Evolutionary conservation across 345 rosid genomes (phyloP), one percentile per base, ranked within the genome.

Genomic region (Pugionium dolabratum): DNA sequence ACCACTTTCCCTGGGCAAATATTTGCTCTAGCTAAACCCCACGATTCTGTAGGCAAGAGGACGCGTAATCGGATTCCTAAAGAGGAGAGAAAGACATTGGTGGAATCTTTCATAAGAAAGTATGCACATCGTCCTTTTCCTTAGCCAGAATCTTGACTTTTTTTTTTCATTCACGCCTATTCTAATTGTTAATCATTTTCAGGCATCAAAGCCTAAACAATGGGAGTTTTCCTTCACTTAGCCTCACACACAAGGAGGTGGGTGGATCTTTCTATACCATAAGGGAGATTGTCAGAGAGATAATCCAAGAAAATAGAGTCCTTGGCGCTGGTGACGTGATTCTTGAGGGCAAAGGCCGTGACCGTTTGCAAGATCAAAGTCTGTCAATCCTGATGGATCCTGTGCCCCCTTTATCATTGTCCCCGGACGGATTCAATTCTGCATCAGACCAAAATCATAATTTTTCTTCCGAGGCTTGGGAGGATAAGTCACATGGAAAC

Each of bases 221-320:
- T 76, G 94, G 97, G 54, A 82, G 54, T 62, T 90, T 94, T 70
- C 95, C 92, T 60, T 84, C 96, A 5, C 82, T 88, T 62, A 88
- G 77, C 59, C 92, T 94, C 59, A 86, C 97, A 7, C 99, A 94
- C 69, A 90, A 82, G 80, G 92, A 88, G 83, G 95, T 90, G 36
- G 99, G 97, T 59, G 99, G 97, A 4, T 90, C 99, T 46, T 94
- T 94, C 80, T 94, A 94, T 75, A 94, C 87, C 0, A 77, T 94
- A 8, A 76, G 99, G 51, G 99, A 94, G 84, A 90, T 94, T 79
- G 89, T 94, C 42, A 86, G 99, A 18, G 99, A 94, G 81, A 78
- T 94, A 8, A 94, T 94, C 67, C 99, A 94, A 81, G 99, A 88
- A 78, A 94, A 94, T 78, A 85, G 92, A 71, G 96, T 90, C 44